These are phyloP conservation scores for Ceratobasidium sp. DNA, from an alignment of 1,284 basidiomycete species.

Conservation along the genomic window DNA sequence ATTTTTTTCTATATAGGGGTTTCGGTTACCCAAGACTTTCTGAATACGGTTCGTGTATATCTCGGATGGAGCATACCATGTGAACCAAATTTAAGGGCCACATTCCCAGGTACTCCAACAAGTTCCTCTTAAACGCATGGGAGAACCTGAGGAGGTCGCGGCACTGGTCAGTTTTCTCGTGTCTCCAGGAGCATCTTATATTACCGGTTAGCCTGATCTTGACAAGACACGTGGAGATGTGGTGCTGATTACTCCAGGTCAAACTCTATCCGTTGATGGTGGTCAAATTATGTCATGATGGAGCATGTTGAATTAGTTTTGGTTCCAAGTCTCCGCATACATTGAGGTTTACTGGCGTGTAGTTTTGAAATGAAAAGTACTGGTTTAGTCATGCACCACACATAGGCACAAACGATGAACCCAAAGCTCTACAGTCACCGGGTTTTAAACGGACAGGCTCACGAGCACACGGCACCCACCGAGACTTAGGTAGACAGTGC, in stretches of 20 bases:
- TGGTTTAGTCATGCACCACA: too few species aligned
- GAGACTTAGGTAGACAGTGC: too few species aligned
- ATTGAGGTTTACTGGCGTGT: not conserved
- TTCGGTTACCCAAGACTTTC: constrained; percentile 5
- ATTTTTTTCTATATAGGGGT: not conserved
- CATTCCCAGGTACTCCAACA: not conserved
- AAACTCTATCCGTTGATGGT: constrained; percentile 10
- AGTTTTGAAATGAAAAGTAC: too few species aligned
- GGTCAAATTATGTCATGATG: constrained; percentile 5
- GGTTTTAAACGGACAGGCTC: too few species aligned
- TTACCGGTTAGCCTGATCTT: constrained; percentile 47
- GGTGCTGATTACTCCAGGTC: not conserved
- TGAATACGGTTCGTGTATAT: not conserved
- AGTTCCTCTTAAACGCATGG: constrained; percentile 44
- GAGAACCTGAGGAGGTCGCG: constrained; percentile 45
- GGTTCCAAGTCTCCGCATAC: not conserved
- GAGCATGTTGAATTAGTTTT: not conserved
- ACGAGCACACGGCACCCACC: too few species aligned
- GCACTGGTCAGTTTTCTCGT: constrained; percentile 47
- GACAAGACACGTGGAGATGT: not conserved
- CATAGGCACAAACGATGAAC: too few species aligned
- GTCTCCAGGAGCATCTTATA: constrained; percentile 48
- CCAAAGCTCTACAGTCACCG: too few species aligned
- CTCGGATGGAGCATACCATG: too few species aligned
- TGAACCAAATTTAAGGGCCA: not conserved